These are phyloP conservation scores for Heteromeles arbutifolia DNA, from an alignment of 306 rosid species.

Conservation along the genomic window DNA sequence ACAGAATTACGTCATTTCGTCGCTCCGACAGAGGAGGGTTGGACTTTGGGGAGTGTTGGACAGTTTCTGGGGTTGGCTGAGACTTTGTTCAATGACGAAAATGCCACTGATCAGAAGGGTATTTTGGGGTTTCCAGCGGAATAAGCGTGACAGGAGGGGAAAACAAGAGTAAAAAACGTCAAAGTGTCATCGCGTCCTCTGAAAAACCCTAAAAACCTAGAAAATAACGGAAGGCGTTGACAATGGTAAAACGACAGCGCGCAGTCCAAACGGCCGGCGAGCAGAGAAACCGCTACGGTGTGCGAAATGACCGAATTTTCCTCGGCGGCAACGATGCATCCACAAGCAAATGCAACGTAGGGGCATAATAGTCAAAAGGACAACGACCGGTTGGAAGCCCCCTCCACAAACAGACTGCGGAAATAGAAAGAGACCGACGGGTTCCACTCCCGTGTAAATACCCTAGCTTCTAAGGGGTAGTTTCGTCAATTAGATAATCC, in stretches of 20 bases:
- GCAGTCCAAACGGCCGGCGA: constrained; percentile 11
- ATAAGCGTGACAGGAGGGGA: constrained; percentile 5
- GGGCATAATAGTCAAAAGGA: constrained; percentile 11
- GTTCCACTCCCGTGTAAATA: constrained; percentile 16
- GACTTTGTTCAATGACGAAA: not conserved
- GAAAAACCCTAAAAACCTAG: not conserved
- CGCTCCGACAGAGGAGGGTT: too few species aligned
- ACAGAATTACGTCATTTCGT: not conserved
- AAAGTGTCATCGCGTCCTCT: constrained; percentile 17
- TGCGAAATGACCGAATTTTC: constrained; percentile 5
- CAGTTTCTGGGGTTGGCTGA: not conserved
- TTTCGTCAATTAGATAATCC: constrained; percentile 11
- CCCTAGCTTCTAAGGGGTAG: constrained; percentile 3
- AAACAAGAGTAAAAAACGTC: constrained; percentile 37
- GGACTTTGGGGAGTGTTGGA: too few species aligned
- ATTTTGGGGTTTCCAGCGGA: constrained; percentile 23
- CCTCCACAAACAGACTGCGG: not conserved
- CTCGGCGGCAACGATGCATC: constrained; percentile 6
- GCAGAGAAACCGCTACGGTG: not conserved
- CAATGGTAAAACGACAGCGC: not conserved
- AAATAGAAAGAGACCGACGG: constrained; percentile 9
- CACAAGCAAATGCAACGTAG: constrained; percentile 20
- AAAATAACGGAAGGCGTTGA: not conserved
- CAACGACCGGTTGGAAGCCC: constrained; percentile 10
- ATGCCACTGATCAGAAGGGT: constrained; percentile 21